Base-by-base conservation (phyloP, 176 grass and related monocot species). In the Bothriochloa decipiens region DNA sequence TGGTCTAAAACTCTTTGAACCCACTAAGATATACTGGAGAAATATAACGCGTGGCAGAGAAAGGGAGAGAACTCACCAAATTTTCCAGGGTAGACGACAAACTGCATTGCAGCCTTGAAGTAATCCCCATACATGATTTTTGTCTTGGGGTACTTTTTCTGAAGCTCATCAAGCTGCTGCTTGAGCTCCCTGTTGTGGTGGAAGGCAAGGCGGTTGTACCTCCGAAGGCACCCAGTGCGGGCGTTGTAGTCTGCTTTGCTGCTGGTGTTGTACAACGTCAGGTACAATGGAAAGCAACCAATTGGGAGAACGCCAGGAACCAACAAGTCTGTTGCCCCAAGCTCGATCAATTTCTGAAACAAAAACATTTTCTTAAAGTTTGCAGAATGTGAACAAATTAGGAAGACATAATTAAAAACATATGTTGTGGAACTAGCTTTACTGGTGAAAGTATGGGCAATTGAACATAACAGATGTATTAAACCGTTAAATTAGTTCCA, bases 61-160 rank as follows among this genome's bases (percentile, higher is more conserved):
- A 40, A 73, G 49, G 49, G 58, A 70, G 58, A 70, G 18, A 57
- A 76, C 88, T 93, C 75, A 95, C 95, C 96, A 46, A 93, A 98
- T 83, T 87, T 94, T 14, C 43, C 7, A 35, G 96, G 96, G 79
- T 70, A 65, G 22, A 79, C 50, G 5, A 89, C 83, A 43, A 98
- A 98, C 35, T 93, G 88, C 91, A 98, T 90, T 20, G 77, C 81
- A 5, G 93, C 86, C 25, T 86, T 95, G 91, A 93, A 98, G 82
- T 90, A 91, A 65, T 98, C 92, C 0, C 92, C 96, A 28, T 95
- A 98, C 86, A 95, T 95, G 85, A 98, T 87, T 76, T 90, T 91
- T 8, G 86, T 89, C 76, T 87, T 76, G 1, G 96, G 92, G 72
- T 93, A 88, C 79, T 95, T 98, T 65, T 71, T 86, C 76, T 88